Evolutionary conservation across 345 rosid genomes (phyloP), one percentile per base, ranked within the genome.

Genomic region (Theobroma cacao): DNA sequence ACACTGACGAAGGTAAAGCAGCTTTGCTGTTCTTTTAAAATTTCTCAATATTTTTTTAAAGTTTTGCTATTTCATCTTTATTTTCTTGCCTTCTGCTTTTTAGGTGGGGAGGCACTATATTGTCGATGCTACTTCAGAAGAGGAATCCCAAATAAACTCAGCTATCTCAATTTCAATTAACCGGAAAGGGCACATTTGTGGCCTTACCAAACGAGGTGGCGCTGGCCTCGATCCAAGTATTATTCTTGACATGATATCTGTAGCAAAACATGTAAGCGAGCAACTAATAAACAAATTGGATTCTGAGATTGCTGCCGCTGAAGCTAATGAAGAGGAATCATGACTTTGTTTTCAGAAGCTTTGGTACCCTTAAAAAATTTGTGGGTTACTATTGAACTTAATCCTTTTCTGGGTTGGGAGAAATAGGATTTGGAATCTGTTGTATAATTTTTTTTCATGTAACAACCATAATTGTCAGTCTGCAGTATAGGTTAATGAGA

Each of bases 131-230:
- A 92, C 99, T 74, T 81, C 86, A 8, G 99, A 96, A 82, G 98
- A 96, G 79, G 95, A 96, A 86, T 92, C 99, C 12, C 98, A 94
- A 76, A 94, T 96, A 95, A 92, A 87, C 88, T 91, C 99, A 30
- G 98, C 94, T 63, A 88, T 94, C 45, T 94, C 97, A 4, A 72
- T 94, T 72, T 94, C 98, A 7, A 77, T 92, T 67, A 94, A 88
- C 67, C 83, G 92, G 78, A 82, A 75, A 60, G 98, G 98, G 6
- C 97, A 87, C 24, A 87, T 91, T 2, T 92, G 98, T 63, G 99
- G 98, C 22, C 81, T 91, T 80, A 86, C 85, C 45, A 92, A 91
- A 79, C 81, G 98, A 41, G 98, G 99, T n/a, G 94, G 98, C 30
- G 86, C 82, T 0, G 94, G 98, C 58, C 85, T 94, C 40, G 98